Evolutionary conservation across 2,329 filamentous ascomycete genomes (phyloP), one percentile per base, ranked within the genome.

Genomic region (Stromatinia cepivora): DNA sequence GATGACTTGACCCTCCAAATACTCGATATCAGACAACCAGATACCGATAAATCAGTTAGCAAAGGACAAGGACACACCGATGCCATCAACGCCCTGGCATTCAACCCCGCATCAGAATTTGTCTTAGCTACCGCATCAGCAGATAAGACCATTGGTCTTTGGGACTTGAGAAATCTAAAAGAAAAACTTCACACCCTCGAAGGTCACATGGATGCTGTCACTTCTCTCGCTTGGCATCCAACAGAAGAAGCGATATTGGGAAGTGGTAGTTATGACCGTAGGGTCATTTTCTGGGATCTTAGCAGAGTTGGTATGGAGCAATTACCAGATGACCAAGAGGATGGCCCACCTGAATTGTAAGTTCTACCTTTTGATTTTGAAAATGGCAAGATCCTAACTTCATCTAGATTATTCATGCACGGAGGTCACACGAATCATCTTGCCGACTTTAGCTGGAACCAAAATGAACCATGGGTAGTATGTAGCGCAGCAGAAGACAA

Each of bases 401-500:
- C 56, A 71, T 52, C 57, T 72, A 93, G 92, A 59, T 83, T 99
- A 1, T 99, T 99, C 82, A 98, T 99, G 94, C 95, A 99, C 77
- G 95, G 95, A 71, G 95, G 95, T 45, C 96, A 99, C 82, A 99
- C 95, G 15, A 97, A 97, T 81, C 91, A 96, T 74, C 88, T 99
- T 71, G 93, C 92, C 48, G 96, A 99, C 81, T 99, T 99, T 78
- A 94, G 91, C 81, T 99, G 94, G 94, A 99, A 99, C 81, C 88
- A 89, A 75, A 97, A 97, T 79, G 93, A 97, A 77, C 94, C 94
- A 6, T 99, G 96, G 96, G 88, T 97, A 68, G 92, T 99, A 74
- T 94, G 93, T 79, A 97, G 92, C 71, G 94, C 95, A 22, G 95
- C 94, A 0, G 96, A 99, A 79, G 95, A 99, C 82, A 99, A 99